These are phyloP conservation scores for Echinochloa phyllopogon DNA, from an alignment of 176 grass and related monocot genomes.

Conservation along the genomic window DNA sequence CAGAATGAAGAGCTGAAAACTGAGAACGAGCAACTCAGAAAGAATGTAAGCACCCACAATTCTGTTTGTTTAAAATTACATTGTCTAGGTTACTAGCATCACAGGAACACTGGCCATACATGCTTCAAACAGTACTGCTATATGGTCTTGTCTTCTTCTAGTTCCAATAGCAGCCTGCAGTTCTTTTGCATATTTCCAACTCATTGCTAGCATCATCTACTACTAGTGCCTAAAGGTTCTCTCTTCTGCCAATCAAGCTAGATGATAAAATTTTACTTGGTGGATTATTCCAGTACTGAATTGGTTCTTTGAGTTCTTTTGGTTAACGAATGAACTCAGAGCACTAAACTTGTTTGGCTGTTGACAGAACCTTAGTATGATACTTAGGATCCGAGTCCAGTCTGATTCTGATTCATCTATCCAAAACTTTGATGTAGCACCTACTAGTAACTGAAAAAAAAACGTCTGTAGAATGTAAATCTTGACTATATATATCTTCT, in stretches of 20 bases:
- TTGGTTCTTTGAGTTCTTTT: not conserved
- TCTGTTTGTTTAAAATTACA: not conserved
- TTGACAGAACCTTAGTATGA: not conserved
- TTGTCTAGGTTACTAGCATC: not conserved
- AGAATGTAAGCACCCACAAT: not conserved
- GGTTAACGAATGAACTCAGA: not conserved
- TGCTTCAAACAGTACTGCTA: not conserved
- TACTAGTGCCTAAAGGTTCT: not conserved
- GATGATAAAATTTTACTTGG: not conserved
- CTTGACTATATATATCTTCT: not conserved
- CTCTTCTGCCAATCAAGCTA: not conserved
- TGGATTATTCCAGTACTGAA: not conserved
- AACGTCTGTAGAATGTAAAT: not conserved
- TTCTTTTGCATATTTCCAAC: not conserved
- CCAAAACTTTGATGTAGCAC: not conserved
- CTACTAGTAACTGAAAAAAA: not conserved
- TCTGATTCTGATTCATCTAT: slow-evolving; percentile 1
- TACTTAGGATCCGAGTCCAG: not conserved
- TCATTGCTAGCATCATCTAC: not conserved
- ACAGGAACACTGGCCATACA: not conserved
- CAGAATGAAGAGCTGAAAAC: not conserved
- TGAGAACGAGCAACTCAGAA: slow-evolving; percentile 38
- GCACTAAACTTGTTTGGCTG: not conserved
- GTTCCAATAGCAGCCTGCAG: not conserved
- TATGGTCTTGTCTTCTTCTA: not conserved